These are phyloP conservation scores for Sanghuangporus baumii DNA, from an alignment of 1,284 basidiomycete species.

Conservation along the genomic window DNA sequence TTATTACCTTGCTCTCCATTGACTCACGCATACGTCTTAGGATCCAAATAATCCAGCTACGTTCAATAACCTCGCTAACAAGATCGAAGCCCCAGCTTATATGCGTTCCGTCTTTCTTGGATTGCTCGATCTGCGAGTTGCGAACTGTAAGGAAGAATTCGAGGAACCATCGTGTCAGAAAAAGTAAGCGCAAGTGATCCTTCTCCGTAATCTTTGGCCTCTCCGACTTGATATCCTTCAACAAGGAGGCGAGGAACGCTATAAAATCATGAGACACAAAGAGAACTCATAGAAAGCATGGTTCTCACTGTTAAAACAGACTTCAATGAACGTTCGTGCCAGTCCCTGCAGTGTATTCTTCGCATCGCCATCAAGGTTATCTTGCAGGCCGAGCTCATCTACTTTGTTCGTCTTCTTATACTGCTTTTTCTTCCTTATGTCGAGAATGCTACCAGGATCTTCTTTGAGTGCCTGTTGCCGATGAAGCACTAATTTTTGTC, in stretches of 20 bases:
- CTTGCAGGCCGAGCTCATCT: constrained; percentile 67
- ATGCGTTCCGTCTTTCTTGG: constrained; percentile 24
- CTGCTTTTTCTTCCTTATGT: constrained; percentile 68
- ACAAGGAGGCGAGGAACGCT: constrained; percentile 81
- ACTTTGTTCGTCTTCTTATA: constrained; percentile 61
- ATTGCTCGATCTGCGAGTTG: constrained; percentile 35
- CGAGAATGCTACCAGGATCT: constrained; percentile 74
- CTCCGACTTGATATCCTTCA: constrained; percentile 91
- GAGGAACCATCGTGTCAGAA: constrained; percentile 82
- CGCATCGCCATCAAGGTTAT: constrained; percentile 71
- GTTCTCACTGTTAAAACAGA: constrained; percentile 79
- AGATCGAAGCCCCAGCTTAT: constrained; percentile 62
- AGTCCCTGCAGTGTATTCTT: constrained; percentile 61
- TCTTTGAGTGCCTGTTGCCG: constrained; percentile 74
- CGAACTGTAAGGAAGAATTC: constrained; percentile 75
- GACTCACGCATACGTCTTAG: constrained; percentile 82
- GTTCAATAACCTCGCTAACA: constrained; percentile 80
- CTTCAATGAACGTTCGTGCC: constrained; percentile 68
- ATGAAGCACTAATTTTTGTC: constrained; percentile 63
- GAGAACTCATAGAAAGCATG: constrained; percentile 5
- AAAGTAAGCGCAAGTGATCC: constrained; percentile 82
- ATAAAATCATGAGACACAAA: constrained; percentile 37
- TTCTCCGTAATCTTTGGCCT: constrained; percentile 85
- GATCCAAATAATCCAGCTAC: constrained; percentile 84
- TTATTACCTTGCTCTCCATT: constrained; percentile 78